Evolutionary conservation across 305 asterid species (phyloP).

Genomic region (Fraxinus nigra): DNA sequence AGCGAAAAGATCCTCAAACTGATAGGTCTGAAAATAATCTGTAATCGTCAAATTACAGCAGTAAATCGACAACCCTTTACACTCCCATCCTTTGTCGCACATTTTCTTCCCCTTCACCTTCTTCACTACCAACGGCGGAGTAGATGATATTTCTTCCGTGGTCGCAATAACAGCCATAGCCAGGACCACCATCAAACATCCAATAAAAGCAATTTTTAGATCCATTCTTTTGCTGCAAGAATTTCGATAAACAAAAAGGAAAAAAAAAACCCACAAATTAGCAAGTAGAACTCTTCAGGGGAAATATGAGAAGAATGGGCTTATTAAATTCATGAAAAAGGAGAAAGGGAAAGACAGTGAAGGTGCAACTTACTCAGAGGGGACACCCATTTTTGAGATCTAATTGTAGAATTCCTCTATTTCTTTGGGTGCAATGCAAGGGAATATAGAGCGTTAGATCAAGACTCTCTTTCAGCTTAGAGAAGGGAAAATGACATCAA

Average conservation of each 20-base stretch:
- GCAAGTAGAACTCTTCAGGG: background rate
- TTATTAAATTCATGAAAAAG: slow-evolving; percentile 12
- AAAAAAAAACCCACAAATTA: background rate
- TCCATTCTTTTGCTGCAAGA: slow-evolving; percentile 27
- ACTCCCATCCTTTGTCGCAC: slow-evolving; percentile 80
- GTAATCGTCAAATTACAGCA: slow-evolving; percentile 82
- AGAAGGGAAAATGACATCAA: background rate
- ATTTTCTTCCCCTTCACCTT: slow-evolving; percentile 57
- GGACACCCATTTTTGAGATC: slow-evolving; percentile 6
- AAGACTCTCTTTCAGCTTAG: slow-evolving; percentile 30
- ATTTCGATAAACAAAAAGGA: background rate
- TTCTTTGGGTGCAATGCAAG: slow-evolving; percentile 37
- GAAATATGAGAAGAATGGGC: background rate
- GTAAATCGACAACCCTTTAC: slow-evolving; percentile 43
- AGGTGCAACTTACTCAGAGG: slow-evolving; percentile 1
- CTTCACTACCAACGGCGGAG: slow-evolving; percentile 39
- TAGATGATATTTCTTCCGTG: slow-evolving; percentile 14
- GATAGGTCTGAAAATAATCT: slow-evolving; percentile 64
- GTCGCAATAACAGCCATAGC: slow-evolving; percentile 22
- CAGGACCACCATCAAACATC: slow-evolving; percentile 22
- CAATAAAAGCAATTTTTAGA: slow-evolving; percentile 17
- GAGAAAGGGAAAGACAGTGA: slow-evolving; percentile 17
- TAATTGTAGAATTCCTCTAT: slow-evolving; percentile 3
- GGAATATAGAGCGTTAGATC: slow-evolving; percentile 35
- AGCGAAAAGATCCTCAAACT: slow-evolving; percentile 66